These are phyloP conservation scores for Paramyrothecium sp. DNA, from an alignment of 2,329 filamentous ascomycete genomes.

Conservation along the genomic window DNA sequence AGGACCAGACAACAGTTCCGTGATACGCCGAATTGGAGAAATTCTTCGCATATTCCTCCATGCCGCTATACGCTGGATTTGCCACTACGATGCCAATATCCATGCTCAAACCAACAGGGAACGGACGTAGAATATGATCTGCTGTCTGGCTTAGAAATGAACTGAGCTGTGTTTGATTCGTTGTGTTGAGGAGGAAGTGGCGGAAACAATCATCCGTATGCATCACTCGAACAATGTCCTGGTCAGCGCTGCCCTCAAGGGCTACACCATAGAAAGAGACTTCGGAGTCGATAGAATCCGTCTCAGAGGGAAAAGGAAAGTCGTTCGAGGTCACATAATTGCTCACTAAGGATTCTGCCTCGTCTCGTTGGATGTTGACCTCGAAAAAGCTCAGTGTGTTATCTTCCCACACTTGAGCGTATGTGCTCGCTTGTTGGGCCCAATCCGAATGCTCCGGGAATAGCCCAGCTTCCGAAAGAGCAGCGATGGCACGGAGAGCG, in stretches of 20 bases:
- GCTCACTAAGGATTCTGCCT: conserved; percentile 45
- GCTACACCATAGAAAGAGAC: conserved; percentile 55
- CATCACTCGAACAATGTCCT: conserved; percentile 53
- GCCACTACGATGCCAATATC: conserved; percentile 57
- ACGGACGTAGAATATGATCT: conserved; percentile 54
- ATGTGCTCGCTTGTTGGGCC: conserved; percentile 40
- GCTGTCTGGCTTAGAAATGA: conserved; percentile 56
- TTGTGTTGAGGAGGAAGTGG: conserved; percentile 60
- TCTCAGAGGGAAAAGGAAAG: conserved; percentile 44
- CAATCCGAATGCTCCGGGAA: conserved; percentile 49
- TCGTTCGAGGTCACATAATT: conserved; percentile 40
- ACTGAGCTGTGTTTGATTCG: conserved; percentile 55
- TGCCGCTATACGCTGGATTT: conserved; percentile 56
- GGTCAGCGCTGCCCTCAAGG: conserved; percentile 49
- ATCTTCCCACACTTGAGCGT: conserved; percentile 63
- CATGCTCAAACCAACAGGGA: conserved; percentile 57
- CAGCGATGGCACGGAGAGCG: conserved; percentile 56
- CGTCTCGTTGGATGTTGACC: conserved; percentile 32
- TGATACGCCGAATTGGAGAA: conserved; percentile 59
- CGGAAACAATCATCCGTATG: conserved; percentile 66
- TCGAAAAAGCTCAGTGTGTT: conserved; percentile 57
- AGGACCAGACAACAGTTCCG: conserved; percentile 64
- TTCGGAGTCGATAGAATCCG: conserved; percentile 31
- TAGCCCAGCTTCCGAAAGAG: conserved; percentile 46
- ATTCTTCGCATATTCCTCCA: conserved; percentile 43